These are phyloP conservation scores for Lenwebbia sp. DNA, from an alignment of 345 rosid genomes.

Conservation along the genomic window DNA sequence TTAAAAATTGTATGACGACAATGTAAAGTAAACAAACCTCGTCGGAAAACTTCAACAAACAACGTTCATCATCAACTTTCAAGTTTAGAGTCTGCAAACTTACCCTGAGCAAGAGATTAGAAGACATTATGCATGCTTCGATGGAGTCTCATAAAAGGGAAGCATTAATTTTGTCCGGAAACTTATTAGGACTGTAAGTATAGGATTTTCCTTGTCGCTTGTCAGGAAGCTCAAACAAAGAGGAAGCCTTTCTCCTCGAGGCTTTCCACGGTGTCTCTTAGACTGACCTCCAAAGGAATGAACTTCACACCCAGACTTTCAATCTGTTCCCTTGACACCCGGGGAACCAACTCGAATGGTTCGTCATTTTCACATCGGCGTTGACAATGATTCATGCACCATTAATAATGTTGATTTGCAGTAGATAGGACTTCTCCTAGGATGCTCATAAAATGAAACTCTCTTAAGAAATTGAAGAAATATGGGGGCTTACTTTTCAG, in stretches of 20 bases:
- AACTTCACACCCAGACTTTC: slow-evolving; percentile 8
- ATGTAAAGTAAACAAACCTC: too few species aligned
- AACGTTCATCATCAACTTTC: background rate
- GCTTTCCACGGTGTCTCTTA: slow-evolving; percentile 12
- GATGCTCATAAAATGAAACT: background rate
- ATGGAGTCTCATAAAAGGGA: background rate
- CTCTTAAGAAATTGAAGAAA: background rate
- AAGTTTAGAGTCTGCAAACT: background rate
- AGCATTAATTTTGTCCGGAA: background rate
- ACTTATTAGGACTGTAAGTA: background rate
- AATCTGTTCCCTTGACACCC: slow-evolving; percentile 2
- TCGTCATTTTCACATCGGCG: slow-evolving; percentile 19
- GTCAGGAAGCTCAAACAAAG: background rate
- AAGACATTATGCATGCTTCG: background rate
- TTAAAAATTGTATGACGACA: too few species aligned
- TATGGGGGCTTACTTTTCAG: background rate
- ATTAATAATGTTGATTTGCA: background rate
- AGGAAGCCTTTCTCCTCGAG: slow-evolving; percentile 12
- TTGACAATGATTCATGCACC: background rate
- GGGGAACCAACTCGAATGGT: background rate
- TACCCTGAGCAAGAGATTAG: background rate
- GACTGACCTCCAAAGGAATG: slow-evolving; percentile 11
- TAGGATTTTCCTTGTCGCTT: background rate
- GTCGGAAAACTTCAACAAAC: background rate
- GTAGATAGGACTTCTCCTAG: background rate